Conservation (phyloP, 768 basidiomycete species). For the Collybia mongolica region DNA sequence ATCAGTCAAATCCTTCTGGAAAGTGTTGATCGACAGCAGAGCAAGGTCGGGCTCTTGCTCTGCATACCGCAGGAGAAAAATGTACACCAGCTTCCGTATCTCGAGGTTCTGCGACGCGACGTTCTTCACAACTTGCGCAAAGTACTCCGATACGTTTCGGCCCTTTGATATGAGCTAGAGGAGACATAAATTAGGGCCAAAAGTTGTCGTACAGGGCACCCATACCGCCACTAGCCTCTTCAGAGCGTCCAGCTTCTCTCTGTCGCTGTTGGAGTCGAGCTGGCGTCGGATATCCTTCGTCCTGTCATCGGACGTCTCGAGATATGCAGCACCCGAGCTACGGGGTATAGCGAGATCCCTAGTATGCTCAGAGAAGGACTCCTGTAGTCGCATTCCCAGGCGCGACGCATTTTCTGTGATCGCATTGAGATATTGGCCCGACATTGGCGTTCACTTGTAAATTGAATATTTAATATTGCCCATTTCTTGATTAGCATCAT, state of each 20-base stretch:
- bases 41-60: constrained; percentile 93
- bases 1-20: constrained; percentile 94
- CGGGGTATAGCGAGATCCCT: constrained; percentile 65
- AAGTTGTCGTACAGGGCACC: constrained; percentile 12
- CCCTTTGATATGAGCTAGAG: constrained; percentile 89
- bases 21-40: constrained; percentile 95
- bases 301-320: constrained; percentile 79
- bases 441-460: constrained; percentile 24
- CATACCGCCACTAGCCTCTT: constrained; percentile 91
- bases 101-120: constrained; percentile 92
- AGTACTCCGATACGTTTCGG: constrained; percentile 89
- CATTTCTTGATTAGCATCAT: too few relatives aligned
- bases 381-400: constrained; percentile 80
- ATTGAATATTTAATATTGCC: too few relatives aligned
- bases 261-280: constrained; percentile 84
- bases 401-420: constrained; percentile 84
- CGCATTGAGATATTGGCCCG: constrained; percentile 44
- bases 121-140: constrained; percentile 96
- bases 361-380: constrained; percentile 79
- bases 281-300: constrained; percentile 80
- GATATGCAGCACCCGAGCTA: constrained; percentile 53
- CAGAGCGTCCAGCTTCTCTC: constrained; percentile 93
- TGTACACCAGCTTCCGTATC: constrained; percentile 95
- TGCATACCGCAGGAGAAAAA: constrained; percentile 94
- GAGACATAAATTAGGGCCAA: constrained; percentile 1